Evolutionary conservation across 192 early-diverging fungal genomes (phyloP).

Genomic region (Cetraspora pellucida): DNA sequence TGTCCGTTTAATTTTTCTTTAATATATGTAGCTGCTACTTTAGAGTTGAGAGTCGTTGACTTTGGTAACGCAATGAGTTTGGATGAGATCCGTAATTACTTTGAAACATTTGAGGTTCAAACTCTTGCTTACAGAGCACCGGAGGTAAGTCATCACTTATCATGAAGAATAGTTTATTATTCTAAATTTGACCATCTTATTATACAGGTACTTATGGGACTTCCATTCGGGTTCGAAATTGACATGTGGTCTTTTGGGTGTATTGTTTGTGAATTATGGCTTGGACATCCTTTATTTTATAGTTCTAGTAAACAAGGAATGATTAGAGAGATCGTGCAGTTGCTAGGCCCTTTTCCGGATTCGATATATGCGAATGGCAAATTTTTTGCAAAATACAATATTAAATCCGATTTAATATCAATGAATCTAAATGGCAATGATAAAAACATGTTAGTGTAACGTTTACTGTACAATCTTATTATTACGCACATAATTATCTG

Average conservation of each 20-base stretch:
- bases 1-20: background rate
- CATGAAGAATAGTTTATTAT: background rate
- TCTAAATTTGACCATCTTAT: background rate
- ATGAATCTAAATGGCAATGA: background rate
- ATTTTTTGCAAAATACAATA: background rate
- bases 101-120: constrained; percentile 21
- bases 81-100: background rate
- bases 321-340: background rate
- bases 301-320: constrained; percentile 10
- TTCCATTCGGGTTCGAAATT: constrained; percentile 21
- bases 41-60: background rate
- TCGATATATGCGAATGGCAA: background rate
- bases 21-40: background rate
- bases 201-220: constrained; percentile 1
- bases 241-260: constrained; percentile 28
- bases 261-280: constrained; percentile 25
- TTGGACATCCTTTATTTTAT: constrained; percentile 13
- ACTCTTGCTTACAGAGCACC: constrained; percentile 18
- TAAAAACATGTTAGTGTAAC: background rate
- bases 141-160: background rate
- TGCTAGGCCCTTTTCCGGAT: background rate
- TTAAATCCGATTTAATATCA: background rate
- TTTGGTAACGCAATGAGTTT: constrained; percentile 25
- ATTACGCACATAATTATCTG: background rate
- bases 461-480: background rate